Evolutionary conservation across 805 yeast species (phyloP).

Genomic region (Lipomyces mesembrius): DNA sequence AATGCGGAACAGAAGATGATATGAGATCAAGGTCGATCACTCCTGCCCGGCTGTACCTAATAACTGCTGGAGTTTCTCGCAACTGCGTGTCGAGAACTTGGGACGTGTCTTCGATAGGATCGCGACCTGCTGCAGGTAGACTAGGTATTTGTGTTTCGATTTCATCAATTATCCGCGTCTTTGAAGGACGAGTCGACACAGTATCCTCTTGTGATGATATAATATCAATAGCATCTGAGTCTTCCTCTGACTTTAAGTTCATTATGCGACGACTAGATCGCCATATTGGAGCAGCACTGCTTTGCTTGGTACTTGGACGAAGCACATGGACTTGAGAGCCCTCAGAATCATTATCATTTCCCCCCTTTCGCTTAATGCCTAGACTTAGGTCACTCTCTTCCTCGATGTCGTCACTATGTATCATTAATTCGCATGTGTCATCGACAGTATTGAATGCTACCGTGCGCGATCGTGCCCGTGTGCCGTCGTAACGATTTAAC

Average conservation of each 20-base stretch:
- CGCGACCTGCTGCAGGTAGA: background rate
- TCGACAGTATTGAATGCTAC: background rate
- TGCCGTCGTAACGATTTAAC: background rate
- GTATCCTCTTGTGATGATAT: background rate
- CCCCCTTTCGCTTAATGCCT: background rate
- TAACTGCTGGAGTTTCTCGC: background rate
- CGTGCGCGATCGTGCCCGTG: background rate
- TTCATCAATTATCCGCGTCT: background rate
- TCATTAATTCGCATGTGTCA: background rate
- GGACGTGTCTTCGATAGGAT: conserved; percentile 1
- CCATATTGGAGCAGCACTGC: background rate
- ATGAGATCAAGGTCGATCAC: background rate
- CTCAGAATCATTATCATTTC: background rate
- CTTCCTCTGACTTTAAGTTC: background rate
- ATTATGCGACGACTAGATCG: background rate
- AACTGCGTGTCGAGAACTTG: conserved; percentile 6
- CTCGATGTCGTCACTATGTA: conserved; percentile 2
- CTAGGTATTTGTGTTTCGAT: background rate
- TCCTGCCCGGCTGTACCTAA: background rate
- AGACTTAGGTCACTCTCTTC: background rate
- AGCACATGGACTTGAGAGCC: background rate
- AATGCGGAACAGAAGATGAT: background rate
- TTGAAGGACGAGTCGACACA: background rate
- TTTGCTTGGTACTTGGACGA: background rate
- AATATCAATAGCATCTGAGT: background rate